A percentile compares a stretch with the other conserved stretches of the same genome.
phyloP scores from a whole-genome alignment of 257 asterid genomes.

The Plectranthus barbatus region DNA sequence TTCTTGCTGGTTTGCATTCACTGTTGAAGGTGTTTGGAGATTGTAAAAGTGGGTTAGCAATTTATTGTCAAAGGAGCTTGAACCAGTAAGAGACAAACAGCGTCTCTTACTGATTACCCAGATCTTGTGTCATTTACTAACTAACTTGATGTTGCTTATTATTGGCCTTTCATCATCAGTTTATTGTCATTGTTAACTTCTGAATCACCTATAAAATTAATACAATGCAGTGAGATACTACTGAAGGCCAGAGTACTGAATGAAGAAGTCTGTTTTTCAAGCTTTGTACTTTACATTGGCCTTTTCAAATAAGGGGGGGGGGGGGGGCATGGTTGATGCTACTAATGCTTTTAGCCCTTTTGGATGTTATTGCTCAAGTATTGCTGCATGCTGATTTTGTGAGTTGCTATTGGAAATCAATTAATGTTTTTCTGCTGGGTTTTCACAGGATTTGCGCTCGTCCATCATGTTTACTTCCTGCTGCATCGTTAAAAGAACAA shows the following conservation, averaged over 20 bases:
- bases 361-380: neutral
- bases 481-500: slow-evolving; percentile 27
- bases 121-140: no score
- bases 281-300: neutral
- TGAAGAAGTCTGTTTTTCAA: no score
- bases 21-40: neutral
- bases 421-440: neutral
- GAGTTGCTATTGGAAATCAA: neutral
- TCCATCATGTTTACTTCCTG: slow-evolving; percentile 49
- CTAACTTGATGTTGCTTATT: no score
- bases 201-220: no score
- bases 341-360: neutral
- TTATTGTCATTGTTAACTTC: no score
- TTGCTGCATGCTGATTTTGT: neutral
- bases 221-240: no score
- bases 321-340: no score
- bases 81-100: no score
- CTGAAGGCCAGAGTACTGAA: no score
- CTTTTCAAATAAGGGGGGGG: neutral
- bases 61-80: no score
- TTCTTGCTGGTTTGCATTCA: neutral
- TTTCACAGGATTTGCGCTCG: slow-evolving; percentile 50
- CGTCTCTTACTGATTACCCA: no score
- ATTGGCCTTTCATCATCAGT: no score
- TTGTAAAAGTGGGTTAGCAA: neutral